Conservation (phyloP, 345 rosid genomes). For the Euphorbia pulcherrima region DNA sequence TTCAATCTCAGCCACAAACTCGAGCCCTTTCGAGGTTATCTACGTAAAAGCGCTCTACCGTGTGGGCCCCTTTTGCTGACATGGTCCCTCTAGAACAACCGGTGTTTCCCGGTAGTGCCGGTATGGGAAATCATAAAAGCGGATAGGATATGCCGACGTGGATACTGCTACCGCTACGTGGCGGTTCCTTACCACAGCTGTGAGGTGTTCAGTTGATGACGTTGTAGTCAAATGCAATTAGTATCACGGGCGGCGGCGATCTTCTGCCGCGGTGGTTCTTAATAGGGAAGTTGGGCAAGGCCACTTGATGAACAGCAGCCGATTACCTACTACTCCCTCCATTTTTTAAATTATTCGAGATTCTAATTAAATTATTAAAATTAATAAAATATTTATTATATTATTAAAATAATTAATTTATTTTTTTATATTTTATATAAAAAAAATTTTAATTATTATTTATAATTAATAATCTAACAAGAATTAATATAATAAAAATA, state of each 20-base stretch:
- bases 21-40: not conserved
- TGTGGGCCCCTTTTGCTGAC: not conserved
- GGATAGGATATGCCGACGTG: conserved; percentile 3
- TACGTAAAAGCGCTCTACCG: conserved; percentile 10
- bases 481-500: too few relatives aligned
- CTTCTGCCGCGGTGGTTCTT: not conserved
- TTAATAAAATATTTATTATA: too few relatives aligned
- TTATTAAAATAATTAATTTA: too few relatives aligned
- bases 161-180: conserved; percentile 9
- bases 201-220: not conserved
- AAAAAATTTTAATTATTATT: too few relatives aligned
- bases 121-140: not conserved
- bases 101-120: not conserved
- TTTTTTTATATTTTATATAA: too few relatives aligned
- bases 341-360: too few relatives aligned
- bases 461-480: too few relatives aligned
- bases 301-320: not conserved
- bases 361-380: too few relatives aligned
- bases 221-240: not conserved
- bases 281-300: not conserved
- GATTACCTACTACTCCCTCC: too few relatives aligned
- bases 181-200: not conserved
- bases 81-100: conserved; percentile 8
- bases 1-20: conserved; percentile 25
- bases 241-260: not conserved